phyloP scores from a whole-genome alignment of 2,329 filamentous ascomycete genomes.

The Bretziella fagacearum region DNA sequence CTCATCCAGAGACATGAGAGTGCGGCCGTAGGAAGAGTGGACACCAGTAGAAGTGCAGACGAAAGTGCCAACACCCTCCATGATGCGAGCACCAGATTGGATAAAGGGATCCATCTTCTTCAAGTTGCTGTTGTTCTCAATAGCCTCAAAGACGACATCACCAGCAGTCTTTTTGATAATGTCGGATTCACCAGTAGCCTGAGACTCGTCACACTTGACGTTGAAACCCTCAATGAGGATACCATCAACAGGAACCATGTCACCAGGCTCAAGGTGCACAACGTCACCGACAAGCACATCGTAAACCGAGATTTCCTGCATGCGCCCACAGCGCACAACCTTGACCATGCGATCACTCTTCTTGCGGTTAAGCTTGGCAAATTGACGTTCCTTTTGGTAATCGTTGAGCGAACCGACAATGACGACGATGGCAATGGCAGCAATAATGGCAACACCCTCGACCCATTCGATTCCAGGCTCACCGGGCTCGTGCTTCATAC shows the following conservation, averaged over 20 bases:
- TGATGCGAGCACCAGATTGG: constrained; percentile 64
- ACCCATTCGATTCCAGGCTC: constrained; percentile 56
- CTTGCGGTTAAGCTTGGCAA: constrained; percentile 61
- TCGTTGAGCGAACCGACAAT: constrained; percentile 63
- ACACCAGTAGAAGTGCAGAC: constrained; percentile 57
- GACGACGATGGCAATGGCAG: constrained; percentile 63
- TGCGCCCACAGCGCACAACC: constrained; percentile 53
- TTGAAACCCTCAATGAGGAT: constrained; percentile 56
- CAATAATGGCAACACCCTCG: constrained; percentile 66
- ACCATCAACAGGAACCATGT: constrained; percentile 58
- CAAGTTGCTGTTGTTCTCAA: constrained; percentile 46
- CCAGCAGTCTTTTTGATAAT: constrained; percentile 50
- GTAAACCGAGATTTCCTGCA: constrained; percentile 50
- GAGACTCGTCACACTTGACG: constrained; percentile 62
- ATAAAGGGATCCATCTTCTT: constrained; percentile 71
- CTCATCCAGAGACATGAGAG: constrained; percentile 56
- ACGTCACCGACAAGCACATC: constrained; percentile 56
- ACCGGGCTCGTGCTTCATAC: constrained; percentile 32
- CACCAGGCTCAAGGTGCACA: constrained; percentile 55
- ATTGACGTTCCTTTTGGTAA: constrained; percentile 65
- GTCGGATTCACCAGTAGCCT: constrained; percentile 65
- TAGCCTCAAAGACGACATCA: constrained; percentile 52
- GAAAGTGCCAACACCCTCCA: constrained; percentile 61
- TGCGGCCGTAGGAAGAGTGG: constrained; percentile 59
- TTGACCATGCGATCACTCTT: constrained; percentile 62